Conservation (phyloP, 257 asterid genomes). For the Anisodus tanguticus region DNA sequence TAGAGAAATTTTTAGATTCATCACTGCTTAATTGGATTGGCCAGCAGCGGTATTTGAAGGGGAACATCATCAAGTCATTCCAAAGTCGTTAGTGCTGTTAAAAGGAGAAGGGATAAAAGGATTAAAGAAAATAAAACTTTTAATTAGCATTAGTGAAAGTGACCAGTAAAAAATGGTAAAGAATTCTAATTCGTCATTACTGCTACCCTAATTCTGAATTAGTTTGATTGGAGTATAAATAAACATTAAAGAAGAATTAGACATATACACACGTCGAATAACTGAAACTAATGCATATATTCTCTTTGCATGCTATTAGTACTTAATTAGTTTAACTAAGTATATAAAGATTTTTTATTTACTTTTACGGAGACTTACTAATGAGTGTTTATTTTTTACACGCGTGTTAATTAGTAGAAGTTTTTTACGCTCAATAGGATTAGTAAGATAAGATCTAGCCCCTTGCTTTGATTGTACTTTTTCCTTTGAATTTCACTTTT, state of each 20-base stretch:
- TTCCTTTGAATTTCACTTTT: too few relatives aligned
- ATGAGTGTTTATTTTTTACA: too few relatives aligned
- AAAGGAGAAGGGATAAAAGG: constrained; percentile 7
- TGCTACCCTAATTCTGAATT: background rate
- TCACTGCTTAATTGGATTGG: too few relatives aligned
- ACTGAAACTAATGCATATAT: background rate
- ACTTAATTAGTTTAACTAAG: too few relatives aligned
- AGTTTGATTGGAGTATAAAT: background rate
- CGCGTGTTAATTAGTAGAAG: too few relatives aligned
- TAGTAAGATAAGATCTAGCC: too few relatives aligned
- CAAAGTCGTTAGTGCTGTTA: constrained; percentile 23
- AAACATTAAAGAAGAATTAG: too few relatives aligned
- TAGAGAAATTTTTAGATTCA: too few relatives aligned
- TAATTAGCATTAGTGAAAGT: background rate
- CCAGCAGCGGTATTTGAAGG: too few relatives aligned
- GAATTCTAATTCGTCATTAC: background rate
- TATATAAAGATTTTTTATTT: too few relatives aligned
- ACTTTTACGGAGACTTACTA: background rate
- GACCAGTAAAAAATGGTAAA: background rate
- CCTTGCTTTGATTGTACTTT: too few relatives aligned
- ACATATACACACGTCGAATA: background rate
- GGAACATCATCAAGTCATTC: constrained; percentile 14
- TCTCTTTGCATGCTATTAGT: background rate
- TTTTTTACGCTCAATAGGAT: too few relatives aligned
- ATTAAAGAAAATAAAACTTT: background rate